Evolutionary conservation across 2,329 filamentous ascomycete genomes (phyloP).

Genomic region (Balansia obtecta): DNA sequence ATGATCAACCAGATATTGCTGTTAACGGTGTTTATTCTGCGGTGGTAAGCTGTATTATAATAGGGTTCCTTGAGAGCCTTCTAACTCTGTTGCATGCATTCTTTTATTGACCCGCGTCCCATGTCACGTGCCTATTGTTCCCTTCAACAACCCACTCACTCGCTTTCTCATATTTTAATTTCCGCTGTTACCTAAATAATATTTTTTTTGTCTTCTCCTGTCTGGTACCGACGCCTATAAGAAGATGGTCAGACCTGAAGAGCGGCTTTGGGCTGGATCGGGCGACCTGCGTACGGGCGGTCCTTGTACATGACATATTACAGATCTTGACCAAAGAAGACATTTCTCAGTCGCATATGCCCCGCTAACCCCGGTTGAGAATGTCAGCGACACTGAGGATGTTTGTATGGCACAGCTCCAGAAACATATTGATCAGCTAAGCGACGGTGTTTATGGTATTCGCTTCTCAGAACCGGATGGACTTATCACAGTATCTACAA

Average conservation of each 20-base stretch:
- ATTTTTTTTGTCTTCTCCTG: too few relatives aligned
- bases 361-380: slow-evolving; percentile 8
- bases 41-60: too few relatives aligned
- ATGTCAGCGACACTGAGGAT: slow-evolving; percentile 11
- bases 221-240: too few relatives aligned
- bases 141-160: too few relatives aligned
- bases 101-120: too few relatives aligned
- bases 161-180: too few relatives aligned
- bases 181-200: too few relatives aligned
- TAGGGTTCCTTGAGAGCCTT: too few relatives aligned
- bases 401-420: slow-evolving; percentile 11
- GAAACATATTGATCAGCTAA: slow-evolving; percentile 10
- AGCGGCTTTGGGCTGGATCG: not conserved
- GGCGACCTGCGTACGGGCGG: slow-evolving; percentile 7
- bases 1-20: too few relatives aligned
- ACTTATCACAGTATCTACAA: slow-evolving; percentile 8
- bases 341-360: slow-evolving; percentile 12
- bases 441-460: slow-evolving; percentile 11
- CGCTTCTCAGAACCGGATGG: slow-evolving; percentile 11
- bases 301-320: slow-evolving; percentile 13
- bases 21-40: too few relatives aligned
- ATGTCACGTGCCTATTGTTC: too few relatives aligned
- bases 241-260: slow-evolving; percentile 1
- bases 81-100: too few relatives aligned
- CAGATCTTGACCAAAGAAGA: slow-evolving; percentile 14